Percentiles rank a stretch among this genome's conserved stretches.
Conservation (phyloP, 1,139 yeast species). For the Diutina sp. region DNA sequence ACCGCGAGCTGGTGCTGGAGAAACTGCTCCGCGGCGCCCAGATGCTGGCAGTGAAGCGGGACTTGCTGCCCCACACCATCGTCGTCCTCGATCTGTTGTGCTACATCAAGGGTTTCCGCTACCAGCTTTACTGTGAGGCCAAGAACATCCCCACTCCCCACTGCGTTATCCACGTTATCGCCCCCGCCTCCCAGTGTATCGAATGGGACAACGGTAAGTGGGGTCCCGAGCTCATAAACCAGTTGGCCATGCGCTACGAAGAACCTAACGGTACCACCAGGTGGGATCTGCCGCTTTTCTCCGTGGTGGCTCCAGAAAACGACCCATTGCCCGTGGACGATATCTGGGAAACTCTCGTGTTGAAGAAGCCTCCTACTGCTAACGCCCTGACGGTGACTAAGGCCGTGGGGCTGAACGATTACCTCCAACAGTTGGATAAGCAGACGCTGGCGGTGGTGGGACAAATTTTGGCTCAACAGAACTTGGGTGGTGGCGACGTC, state of each 20-base stretch:
- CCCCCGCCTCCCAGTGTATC: slow-evolving; percentile 47
- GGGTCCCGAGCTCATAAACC: slow-evolving; percentile 57
- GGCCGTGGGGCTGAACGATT: slow-evolving; percentile 62
- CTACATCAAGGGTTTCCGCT: slow-evolving; percentile 90
- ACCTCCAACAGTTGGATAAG: slow-evolving; percentile 66
- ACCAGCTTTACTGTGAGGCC: slow-evolving; percentile 89
- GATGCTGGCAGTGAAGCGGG: slow-evolving; percentile 80
- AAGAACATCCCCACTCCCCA: slow-evolving; percentile 74
- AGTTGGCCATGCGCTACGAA: slow-evolving; percentile 75
- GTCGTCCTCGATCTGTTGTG: slow-evolving; percentile 80
- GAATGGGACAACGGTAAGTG: slow-evolving; percentile 65
- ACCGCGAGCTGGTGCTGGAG: slow-evolving; percentile 59
- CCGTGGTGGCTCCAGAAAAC: slow-evolving; percentile 48
- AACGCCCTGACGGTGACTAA: slow-evolving; percentile 67
- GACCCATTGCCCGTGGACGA: slow-evolving; percentile 47
- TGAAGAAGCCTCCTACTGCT: slow-evolving; percentile 53
- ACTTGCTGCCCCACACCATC: slow-evolving; percentile 50
- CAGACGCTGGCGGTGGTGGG: slow-evolving; percentile 54
- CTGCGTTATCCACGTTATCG: slow-evolving; percentile 69
- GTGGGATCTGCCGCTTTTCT: slow-evolving; percentile 92
- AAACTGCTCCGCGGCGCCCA: slow-evolving; percentile 76
- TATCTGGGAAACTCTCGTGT: slow-evolving; percentile 60
- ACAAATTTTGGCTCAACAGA: slow-evolving; percentile 45
- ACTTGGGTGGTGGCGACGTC: slow-evolving; percentile 40
- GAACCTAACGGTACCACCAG: slow-evolving; percentile 80